Percentiles rank a stretch among this genome's conserved stretches.
These are phyloP conservation scores for Metschnikowia chrysomelidarum DNA, from an alignment of 805 yeast genomes.

Conservation along the genomic window DNA sequence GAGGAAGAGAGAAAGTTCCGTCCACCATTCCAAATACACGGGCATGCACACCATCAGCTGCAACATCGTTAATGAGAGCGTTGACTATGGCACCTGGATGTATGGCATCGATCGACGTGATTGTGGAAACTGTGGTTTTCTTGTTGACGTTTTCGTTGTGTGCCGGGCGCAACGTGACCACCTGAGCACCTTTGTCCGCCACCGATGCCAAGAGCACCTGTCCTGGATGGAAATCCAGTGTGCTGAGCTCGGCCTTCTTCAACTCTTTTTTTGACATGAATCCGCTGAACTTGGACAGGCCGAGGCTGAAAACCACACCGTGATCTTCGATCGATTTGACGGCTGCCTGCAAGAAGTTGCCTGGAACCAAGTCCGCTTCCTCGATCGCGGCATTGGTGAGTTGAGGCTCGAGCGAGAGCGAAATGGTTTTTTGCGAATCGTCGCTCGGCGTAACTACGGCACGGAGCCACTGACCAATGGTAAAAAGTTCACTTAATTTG, in stretches of 20 bases:
- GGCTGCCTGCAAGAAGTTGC: conserved; percentile 70
- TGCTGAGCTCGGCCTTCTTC: conserved; percentile 32
- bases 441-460: conserved; percentile 66
- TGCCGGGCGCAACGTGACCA: conserved; percentile 53
- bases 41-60: conserved; percentile 62
- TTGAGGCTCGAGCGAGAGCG: conserved; percentile 71
- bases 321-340: conserved; percentile 87
- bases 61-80: conserved; percentile 60
- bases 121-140: conserved; percentile 44
- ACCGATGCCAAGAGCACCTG: conserved; percentile 60
- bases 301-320: conserved; percentile 77
- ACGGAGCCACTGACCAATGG: conserved; percentile 81
- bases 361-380: conserved; percentile 62
- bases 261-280: conserved; percentile 75
- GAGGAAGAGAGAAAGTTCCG: conserved; percentile 69
- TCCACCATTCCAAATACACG: conserved; percentile 73
- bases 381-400: conserved; percentile 60
- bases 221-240: conserved; percentile 51
- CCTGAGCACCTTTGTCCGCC: conserved; percentile 48
- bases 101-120: conserved; percentile 74
- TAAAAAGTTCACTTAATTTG: conserved; percentile 50
- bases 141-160: conserved; percentile 46
- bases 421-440: conserved; percentile 59
- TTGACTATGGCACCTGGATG: conserved; percentile 84
- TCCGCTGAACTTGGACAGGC: conserved; percentile 57